Conservation (phyloP, 306 rosid species). For the Quercus dentata region DNA sequence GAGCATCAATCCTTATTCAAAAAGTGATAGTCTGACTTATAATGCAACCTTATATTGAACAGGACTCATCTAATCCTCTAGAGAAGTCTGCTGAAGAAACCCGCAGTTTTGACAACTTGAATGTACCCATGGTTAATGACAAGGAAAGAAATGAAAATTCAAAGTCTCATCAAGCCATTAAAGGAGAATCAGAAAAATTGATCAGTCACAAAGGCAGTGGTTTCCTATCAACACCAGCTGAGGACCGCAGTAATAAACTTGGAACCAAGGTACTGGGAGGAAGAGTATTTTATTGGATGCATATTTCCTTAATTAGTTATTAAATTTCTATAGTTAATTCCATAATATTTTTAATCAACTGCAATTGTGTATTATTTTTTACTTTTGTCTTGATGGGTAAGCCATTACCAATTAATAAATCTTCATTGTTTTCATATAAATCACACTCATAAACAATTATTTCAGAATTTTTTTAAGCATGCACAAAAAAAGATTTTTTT, state of each 20-base stretch:
- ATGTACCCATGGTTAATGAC: not conserved
- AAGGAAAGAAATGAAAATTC: conserved; percentile 1
- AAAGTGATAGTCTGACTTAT: not conserved
- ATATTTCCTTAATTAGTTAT: not conserved
- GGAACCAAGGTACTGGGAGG: not conserved
- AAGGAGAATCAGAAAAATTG: not conserved
- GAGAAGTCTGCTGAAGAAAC: conserved; percentile 10
- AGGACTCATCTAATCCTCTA: conserved; percentile 19
- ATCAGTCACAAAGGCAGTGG: not conserved
- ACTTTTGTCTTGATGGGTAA: not conserved
- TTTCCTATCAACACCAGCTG: not conserved
- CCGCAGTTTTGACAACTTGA: not conserved
- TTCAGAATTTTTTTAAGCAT: not conserved
- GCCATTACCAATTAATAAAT: not conserved
- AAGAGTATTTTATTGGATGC: not conserved
- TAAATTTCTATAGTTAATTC: not conserved
- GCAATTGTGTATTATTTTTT: not conserved
- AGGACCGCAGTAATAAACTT: conserved; percentile 4
- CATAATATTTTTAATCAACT: not conserved
- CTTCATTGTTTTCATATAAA: not conserved
- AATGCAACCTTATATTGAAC: conserved; percentile 5
- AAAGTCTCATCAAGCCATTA: not conserved
- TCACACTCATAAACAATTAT: not conserved
- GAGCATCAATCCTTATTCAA: not conserved
- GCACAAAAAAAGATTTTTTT: not conserved